Percentiles rank a stretch among this genome's conserved stretches.
Evolutionary conservation across 2,329 filamentous ascomycete species (phyloP).

Genomic region (Malbranchea cinnamomea): DNA sequence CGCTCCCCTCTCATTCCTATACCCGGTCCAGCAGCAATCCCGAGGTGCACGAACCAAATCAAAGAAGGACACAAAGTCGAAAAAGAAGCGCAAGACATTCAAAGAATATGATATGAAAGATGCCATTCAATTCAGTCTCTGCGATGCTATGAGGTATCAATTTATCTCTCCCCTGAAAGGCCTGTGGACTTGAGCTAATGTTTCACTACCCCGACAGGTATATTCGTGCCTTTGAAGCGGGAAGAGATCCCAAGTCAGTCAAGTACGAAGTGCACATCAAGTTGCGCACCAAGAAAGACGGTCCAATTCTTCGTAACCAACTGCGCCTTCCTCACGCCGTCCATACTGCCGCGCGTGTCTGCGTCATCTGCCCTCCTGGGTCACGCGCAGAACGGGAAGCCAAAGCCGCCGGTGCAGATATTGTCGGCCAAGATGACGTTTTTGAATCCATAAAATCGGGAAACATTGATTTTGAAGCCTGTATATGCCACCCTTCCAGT

Average conservation of each 20-base stretch:
- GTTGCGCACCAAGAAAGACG: constrained; percentile 69
- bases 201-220: constrained; percentile 42
- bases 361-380: constrained; percentile 76
- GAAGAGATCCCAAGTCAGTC: constrained; percentile 51
- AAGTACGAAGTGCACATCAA: constrained; percentile 88
- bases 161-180: background rate
- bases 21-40: constrained; percentile 10
- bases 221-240: constrained; percentile 83
- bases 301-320: constrained; percentile 73
- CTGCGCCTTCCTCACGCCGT: constrained; percentile 80
- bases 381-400: constrained; percentile 62
- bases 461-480: constrained; percentile 72
- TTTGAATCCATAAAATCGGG: constrained; percentile 66
- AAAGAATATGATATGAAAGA: constrained; percentile 47
- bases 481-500: constrained; percentile 70
- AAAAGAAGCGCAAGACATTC: constrained; percentile 47
- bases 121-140: constrained; percentile 61
- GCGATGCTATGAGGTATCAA: constrained; percentile 71
- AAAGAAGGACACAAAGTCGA: constrained; percentile 15
- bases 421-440: constrained; percentile 73
- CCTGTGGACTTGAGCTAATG: constrained; percentile 1
- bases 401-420: constrained; percentile 57
- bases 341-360: constrained; percentile 75
- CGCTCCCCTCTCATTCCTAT: constrained; percentile 8
- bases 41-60: constrained; percentile 7